Evolutionary conservation across 192 early-diverging fungal genomes (phyloP).

Genomic region (Dispira simplex): DNA sequence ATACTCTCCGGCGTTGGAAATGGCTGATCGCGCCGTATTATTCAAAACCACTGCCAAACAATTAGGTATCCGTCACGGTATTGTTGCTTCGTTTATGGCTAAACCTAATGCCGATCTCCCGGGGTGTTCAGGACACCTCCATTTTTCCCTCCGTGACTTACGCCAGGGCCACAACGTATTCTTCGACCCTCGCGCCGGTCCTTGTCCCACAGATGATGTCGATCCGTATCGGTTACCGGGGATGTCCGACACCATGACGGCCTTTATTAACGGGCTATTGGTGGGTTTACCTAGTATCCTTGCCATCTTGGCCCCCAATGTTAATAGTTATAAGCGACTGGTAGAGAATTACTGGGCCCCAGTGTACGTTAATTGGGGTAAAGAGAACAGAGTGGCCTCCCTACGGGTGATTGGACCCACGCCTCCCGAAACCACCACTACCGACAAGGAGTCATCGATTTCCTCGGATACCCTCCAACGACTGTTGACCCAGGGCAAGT

Average conservation of each 20-base stretch:
- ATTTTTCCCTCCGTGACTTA: slow-evolving; percentile 44
- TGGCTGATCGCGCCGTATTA: slow-evolving; percentile 55
- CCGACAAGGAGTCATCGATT: background rate
- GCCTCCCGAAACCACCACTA: slow-evolving; percentile 26
- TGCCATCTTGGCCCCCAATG: slow-evolving; percentile 55
- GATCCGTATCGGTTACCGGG: slow-evolving; percentile 12
- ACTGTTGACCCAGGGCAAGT: background rate
- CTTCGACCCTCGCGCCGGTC: slow-evolving; percentile 15
- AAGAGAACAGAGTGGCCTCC: slow-evolving; percentile 52
- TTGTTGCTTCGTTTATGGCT: slow-evolving; percentile 75
- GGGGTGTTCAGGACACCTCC: slow-evolving; percentile 68
- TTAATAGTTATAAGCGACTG: slow-evolving; percentile 74
- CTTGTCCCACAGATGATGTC: slow-evolving; percentile 11
- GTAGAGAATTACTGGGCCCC: slow-evolving; percentile 79
- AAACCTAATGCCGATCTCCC: slow-evolving; percentile 56
- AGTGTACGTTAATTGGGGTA: slow-evolving; percentile 61
- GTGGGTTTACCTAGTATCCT: slow-evolving; percentile 52
- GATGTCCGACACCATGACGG: slow-evolving; percentile 38
- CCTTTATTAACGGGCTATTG: slow-evolving; percentile 34
- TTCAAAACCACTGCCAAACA: slow-evolving; percentile 67
- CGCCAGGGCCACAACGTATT: slow-evolving; percentile 34
- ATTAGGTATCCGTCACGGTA: slow-evolving; percentile 43
- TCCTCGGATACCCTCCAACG: background rate
- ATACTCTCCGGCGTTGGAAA: slow-evolving; percentile 39
- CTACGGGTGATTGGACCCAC: slow-evolving; percentile 63